Evolutionary conservation across 148 eudicot species (phyloP).

Genomic region (Drosera capensis): DNA sequence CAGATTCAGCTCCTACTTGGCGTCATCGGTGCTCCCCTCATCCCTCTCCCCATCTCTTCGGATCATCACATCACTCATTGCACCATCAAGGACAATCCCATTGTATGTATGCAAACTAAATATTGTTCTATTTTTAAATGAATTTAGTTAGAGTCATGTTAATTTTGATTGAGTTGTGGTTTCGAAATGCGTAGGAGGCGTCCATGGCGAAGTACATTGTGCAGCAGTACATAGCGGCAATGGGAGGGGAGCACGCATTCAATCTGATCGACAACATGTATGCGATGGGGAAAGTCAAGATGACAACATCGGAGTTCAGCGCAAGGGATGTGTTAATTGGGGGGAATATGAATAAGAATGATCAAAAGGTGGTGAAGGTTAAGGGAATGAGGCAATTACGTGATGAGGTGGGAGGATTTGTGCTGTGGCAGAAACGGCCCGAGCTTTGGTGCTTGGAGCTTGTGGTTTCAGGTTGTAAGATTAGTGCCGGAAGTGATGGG

Average conservation of each 20-base stretch:
- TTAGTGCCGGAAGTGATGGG: conserved; percentile 91
- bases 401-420: conserved; percentile 75
- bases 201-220: conserved; percentile 92
- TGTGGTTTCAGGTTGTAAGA: conserved; percentile 73
- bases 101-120: conserved; percentile 38
- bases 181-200: conserved; percentile 32
- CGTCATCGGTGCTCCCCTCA: conserved; percentile 79
- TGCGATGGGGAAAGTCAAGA: conserved; percentile 85
- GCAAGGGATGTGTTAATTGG: conserved; percentile 41
- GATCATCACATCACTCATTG: conserved; percentile 12
- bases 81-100: conserved; percentile 62
- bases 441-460: conserved; percentile 85
- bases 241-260: conserved; percentile 74
- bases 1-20: conserved; percentile 78
- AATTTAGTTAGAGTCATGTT: not conserved
- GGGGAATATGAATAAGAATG: conserved; percentile 1
- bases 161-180: not conserved
- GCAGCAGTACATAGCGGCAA: conserved; percentile 86
- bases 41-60: conserved; percentile 52
- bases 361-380: conserved; percentile 29
- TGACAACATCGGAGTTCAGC: conserved; percentile 58
- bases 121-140: not conserved
- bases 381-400: conserved; percentile 40
- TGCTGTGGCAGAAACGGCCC: conserved; percentile 76
- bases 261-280: conserved; percentile 72